Evolutionary conservation across 225 moss, liverwort and hornwort species (phyloP), one percentile per base, ranked within the genome.

Genomic region (Marchantia paleacea): DNA sequence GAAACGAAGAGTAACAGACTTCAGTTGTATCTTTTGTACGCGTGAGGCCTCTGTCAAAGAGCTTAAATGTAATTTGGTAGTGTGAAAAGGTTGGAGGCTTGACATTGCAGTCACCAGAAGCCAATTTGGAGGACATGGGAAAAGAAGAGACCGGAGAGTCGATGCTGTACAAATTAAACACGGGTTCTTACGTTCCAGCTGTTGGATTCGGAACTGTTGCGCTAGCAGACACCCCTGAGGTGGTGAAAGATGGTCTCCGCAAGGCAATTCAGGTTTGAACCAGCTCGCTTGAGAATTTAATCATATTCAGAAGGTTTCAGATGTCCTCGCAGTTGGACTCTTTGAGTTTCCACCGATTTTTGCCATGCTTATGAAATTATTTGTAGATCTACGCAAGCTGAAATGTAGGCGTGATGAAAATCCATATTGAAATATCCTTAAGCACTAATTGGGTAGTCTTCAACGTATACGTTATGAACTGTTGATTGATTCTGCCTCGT

Each of bases 211-310:
- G 76, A 20, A 76, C 76, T n/a, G 76, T 76, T 9, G 76, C 76
- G 15, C 61, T 76, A 26, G 28, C 76, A 24, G 76, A 76, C 12
- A 39, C 76, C 9, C 60, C 61, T 0, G 76, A 61, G n/a, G 76
- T 61, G 61, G 76, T 62, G 19, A 76, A 76, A 55, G 76, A 60
- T 76, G 76, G 76, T 5, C 60, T 76, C 18, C 76, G 76, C 76
- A 76, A 76, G 55, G 76, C 76, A 60, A 76, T 76, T 62, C 76
- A 76, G 76, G 76, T 76, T 48, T 47, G 60, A 62, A 61, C 48
- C 72, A 11, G 50, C 72, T 72, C 11, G 48, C 48, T 49, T 69
- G 73, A 13, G 0, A 48, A 47, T 62, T 1, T 22, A 19, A 62
- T 4, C 9, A 0, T 3, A 66, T 66, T 66, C 66, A 39, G 39